Conservation (phyloP, 1,284 basidiomycete genomes). For the Earliella scabrosa region DNA sequence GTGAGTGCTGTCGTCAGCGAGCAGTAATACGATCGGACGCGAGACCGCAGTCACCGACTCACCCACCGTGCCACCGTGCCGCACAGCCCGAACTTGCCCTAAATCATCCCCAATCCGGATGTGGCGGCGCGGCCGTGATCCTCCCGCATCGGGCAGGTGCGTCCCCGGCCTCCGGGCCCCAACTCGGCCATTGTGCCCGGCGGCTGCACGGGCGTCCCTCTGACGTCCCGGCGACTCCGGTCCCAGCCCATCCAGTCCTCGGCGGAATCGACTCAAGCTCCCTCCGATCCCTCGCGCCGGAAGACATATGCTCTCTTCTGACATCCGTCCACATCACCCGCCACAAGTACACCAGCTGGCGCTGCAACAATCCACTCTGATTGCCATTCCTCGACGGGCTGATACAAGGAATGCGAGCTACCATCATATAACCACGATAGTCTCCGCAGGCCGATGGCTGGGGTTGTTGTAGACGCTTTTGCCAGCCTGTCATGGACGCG, state of each 20-base stretch:
- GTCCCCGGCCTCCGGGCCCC: slow-evolving; percentile 15
- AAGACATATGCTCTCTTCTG: slow-evolving; percentile 3
- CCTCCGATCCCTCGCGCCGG: slow-evolving; percentile 9
- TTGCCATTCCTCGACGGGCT: slow-evolving; percentile 25
- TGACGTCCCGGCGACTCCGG: slow-evolving; percentile 5
- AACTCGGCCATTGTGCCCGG: slow-evolving; percentile 14
- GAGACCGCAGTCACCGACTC: slow-evolving; percentile 22
- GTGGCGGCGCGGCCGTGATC: slow-evolving; percentile 21
- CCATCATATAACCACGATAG: slow-evolving; percentile 61
- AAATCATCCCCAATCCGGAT: slow-evolving; percentile 18
- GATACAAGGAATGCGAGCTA: slow-evolving; percentile 29
- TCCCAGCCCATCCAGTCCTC: slow-evolving; percentile 7
- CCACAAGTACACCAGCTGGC: slow-evolving; percentile 18
- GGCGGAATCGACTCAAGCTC: slow-evolving; percentile 23
- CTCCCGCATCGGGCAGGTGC: slow-evolving; percentile 12
- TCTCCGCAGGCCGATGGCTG: slow-evolving; percentile 73
- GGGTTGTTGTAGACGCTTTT: slow-evolving; percentile 88
- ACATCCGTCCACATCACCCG: slow-evolving; percentile 15
- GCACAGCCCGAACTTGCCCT: slow-evolving; percentile 27
- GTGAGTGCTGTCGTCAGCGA: slow-evolving; percentile 22
- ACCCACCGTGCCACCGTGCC: slow-evolving; percentile 23
- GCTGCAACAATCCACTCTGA: slow-evolving; percentile 28
- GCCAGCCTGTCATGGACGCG: slow-evolving; percentile 54
- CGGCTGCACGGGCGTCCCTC: slow-evolving; percentile 9
- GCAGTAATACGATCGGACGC: slow-evolving; percentile 26